Evolutionary conservation across 768 basidiomycete genomes (phyloP).

Genomic region (Boletus pseudo-olivaceus): DNA sequence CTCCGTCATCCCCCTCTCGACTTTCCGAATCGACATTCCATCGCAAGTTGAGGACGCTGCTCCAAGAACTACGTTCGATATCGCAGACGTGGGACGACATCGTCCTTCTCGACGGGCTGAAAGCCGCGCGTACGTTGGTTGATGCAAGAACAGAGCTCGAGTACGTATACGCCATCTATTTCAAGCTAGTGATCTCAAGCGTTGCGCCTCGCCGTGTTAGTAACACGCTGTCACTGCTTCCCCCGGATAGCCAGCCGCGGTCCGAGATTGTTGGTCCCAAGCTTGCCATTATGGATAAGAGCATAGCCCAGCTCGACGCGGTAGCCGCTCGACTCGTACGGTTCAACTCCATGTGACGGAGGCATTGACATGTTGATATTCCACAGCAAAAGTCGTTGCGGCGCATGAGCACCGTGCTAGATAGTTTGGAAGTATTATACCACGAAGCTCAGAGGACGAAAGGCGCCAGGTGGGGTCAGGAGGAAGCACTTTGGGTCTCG

Average conservation of each 20-base stretch:
- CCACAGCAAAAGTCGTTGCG: slow-evolving; percentile 66
- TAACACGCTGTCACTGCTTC: slow-evolving; percentile 58
- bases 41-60: slow-evolving; percentile 62
- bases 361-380: neutral
- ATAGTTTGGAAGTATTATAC: slow-evolving; percentile 60
- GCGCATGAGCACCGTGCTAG: slow-evolving; percentile 59
- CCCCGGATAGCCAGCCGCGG: slow-evolving; percentile 50
- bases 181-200: neutral
- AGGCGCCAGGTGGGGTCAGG: slow-evolving; percentile 66
- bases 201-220: slow-evolving; percentile 32
- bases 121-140: slow-evolving; percentile 64
- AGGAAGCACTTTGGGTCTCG: slow-evolving; percentile 76
- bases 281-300: slow-evolving; percentile 63
- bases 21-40: slow-evolving; percentile 72
- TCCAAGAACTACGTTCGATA: slow-evolving; percentile 64
- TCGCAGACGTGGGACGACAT: slow-evolving; percentile 82
- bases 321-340: slow-evolving; percentile 67
- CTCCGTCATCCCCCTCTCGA: slow-evolving; percentile 40
- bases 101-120: slow-evolving; percentile 74
- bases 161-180: slow-evolving; percentile 44
- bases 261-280: slow-evolving; percentile 61
- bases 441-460: slow-evolving; percentile 68
- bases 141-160: slow-evolving; percentile 83
- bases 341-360: neutral
- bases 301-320: slow-evolving; percentile 54